Evolutionary conservation across 2,329 filamentous ascomycete species (phyloP).

Genomic region (Pleurostoma richardsiae): DNA sequence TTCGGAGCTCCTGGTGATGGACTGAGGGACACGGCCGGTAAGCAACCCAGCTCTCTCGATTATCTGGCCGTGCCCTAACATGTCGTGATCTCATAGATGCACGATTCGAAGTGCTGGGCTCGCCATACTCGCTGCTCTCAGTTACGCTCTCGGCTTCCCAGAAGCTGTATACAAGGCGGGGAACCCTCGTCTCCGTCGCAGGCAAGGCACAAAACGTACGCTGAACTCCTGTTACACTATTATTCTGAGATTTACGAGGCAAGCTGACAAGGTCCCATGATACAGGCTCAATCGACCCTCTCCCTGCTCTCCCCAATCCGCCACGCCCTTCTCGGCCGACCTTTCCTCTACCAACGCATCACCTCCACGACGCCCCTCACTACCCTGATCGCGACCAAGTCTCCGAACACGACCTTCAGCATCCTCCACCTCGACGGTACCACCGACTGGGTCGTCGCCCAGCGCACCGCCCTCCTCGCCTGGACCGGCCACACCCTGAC

Average conservation of each 20-base stretch:
- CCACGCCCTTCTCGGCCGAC: constrained; percentile 75
- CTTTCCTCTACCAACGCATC: constrained; percentile 91
- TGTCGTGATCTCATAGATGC: constrained; percentile 58
- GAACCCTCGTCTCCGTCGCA: constrained; percentile 83
- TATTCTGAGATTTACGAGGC: not conserved
- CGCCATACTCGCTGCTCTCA: constrained; percentile 89
- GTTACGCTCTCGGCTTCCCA: constrained; percentile 91
- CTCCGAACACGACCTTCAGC: constrained; percentile 78
- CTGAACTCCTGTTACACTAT: not conserved
- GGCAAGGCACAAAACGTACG: constrained; percentile 86
- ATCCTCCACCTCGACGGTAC: constrained; percentile 88
- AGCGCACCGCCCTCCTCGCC: constrained; percentile 83
- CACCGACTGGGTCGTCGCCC: constrained; percentile 90
- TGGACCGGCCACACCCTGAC: constrained; percentile 90
- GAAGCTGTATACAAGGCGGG: constrained; percentile 85
- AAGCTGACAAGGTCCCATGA: not conserved
- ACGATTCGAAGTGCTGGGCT: constrained; percentile 86
- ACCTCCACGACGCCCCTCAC: constrained; percentile 84
- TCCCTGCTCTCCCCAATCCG: constrained; percentile 80
- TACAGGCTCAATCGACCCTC: constrained; percentile 79
- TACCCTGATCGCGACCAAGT: constrained; percentile 83
- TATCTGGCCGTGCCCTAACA: not conserved
- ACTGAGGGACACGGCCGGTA: constrained; percentile 47
- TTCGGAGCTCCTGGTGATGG: constrained; percentile 44
- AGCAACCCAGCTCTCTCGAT: constrained; percentile 5